Evolutionary conservation across 129 eudicot species (phyloP), one percentile per base, ranked within the genome.

Genomic region (Centella asiatica): DNA sequence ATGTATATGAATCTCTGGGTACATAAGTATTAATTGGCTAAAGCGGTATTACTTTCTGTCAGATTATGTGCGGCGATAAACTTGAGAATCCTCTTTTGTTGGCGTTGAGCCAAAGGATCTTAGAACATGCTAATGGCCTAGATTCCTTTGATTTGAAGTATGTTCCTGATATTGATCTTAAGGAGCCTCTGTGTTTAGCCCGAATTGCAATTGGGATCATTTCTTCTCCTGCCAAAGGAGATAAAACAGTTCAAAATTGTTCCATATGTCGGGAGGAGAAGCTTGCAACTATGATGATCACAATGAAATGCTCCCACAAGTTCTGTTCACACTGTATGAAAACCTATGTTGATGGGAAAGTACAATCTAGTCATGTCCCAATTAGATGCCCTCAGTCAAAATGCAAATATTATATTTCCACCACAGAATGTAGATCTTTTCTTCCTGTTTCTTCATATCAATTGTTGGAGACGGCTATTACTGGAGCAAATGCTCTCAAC

Each of bases 261-360:
- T 82, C 83, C 12, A 72, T 84, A 52, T 92, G 98, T 50, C 71
- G 86, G 4, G 77, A 81, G 72, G 90, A 87, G 53, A 87, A 78
- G 77, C 95, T 81, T 46, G 63, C 82, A 32, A 40, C 70, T 8
- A 80, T 87, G 89, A 72, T 83, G 73, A 69, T 84, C 67, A 75
- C 76, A 36, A 60, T 87, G 74, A 92, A 80, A 72, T 92, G 98
- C 68, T 84, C 96, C 55, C 96, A 92, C 81, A 77, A 76, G 72
- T 84, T 87, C 71, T 92, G 98, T 77, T 92, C 98, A 27, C 75
- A 67, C 65, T 92, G 98, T 63, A 75, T 92, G 79, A 92, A 80
- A 73, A 57, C 79, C 9, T 80, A 84, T 39, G 98, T 88, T 28
- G 94, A 87, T 56, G 88, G 77, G 49, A 78, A 84, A 78, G 48